A percentile compares a stretch with the other conserved stretches of the same genome.
phyloP scores from a whole-genome alignment of 139 green algal genomes.

The Edaphochlamys debaryana region DNA sequence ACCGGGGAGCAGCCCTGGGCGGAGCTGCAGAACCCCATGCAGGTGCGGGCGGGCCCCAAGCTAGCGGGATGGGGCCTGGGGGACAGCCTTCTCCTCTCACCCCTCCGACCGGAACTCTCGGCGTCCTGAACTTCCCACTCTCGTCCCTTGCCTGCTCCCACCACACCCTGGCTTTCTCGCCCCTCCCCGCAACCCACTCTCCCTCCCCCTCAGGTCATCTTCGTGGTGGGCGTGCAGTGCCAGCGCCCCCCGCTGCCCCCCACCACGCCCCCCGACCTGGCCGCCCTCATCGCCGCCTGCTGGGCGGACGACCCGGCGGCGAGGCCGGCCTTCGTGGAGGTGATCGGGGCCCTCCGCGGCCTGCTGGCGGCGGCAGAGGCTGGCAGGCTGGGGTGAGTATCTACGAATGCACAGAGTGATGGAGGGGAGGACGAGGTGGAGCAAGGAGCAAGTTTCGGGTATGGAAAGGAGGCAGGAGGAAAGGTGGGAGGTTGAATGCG shows the following conservation, averaged over 20 bases:
- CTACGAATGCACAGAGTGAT: no score
- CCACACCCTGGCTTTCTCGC: no score
- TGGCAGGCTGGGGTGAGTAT: no score
- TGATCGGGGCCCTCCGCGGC: not conserved
- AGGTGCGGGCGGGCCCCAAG: conserved; percentile 43
- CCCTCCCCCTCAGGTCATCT: conserved; percentile 83
- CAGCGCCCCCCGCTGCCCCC: conserved; percentile 67
- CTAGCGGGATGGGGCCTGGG: not conserved
- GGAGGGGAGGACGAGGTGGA: no score
- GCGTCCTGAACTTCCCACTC: not conserved
- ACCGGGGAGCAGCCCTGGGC: conserved; percentile 76
- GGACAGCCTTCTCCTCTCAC: not conserved
- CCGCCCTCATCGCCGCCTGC: conserved; percentile 70
- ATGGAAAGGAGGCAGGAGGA: no score
- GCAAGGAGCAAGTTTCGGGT: no score
- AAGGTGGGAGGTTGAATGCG: no score
- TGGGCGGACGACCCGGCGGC: conserved; percentile 68
- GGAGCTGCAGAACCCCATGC: conserved; percentile 75
- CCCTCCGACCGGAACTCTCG: not conserved
- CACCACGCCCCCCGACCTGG: conserved; percentile 52
- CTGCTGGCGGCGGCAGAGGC: not conserved
- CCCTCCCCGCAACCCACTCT: no score
- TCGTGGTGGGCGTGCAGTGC: conserved; percentile 69
- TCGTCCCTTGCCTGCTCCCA: no score
- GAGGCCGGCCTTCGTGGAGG: conserved; percentile 65